phyloP scores from a whole-genome alignment of 352 stramenopile species.

The Vaucheria bursata region DNA sequence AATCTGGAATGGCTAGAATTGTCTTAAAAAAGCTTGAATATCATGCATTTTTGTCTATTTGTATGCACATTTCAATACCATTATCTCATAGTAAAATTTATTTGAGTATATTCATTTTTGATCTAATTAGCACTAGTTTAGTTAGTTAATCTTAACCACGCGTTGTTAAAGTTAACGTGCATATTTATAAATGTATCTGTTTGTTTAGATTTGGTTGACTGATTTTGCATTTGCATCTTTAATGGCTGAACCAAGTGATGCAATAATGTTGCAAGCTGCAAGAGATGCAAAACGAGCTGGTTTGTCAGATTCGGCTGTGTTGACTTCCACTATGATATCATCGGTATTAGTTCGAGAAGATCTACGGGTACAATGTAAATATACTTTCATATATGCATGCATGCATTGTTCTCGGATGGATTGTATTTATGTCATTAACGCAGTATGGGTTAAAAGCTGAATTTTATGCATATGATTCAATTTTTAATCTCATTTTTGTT shows the following conservation, averaged over 20 bases:
- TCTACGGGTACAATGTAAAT: slow-evolving; percentile 36
- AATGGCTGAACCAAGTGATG: not conserved
- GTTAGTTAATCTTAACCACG: not conserved
- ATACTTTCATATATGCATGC: no score
- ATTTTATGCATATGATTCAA: no score
- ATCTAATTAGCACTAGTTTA: not conserved
- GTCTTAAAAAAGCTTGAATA: not conserved
- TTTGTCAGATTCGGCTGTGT: not conserved
- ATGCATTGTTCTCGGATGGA: no score
- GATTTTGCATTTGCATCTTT: slow-evolving; percentile 14
- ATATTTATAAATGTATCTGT: no score
- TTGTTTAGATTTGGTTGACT: no score
- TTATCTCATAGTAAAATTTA: not conserved
- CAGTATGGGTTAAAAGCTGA: no score
- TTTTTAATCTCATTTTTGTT: no score
- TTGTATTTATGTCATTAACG: no score
- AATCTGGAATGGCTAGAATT: no score
- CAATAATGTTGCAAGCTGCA: not conserved
- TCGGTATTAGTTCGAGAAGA: not conserved
- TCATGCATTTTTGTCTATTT: not conserved
- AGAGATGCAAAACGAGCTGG: not conserved
- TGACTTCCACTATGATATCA: not conserved
- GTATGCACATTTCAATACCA: not conserved
- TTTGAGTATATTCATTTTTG: not conserved
- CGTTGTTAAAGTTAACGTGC: not conserved